Percentiles rank a stretch among this genome's conserved stretches.
phyloP scores from a whole-genome alignment of 2,329 filamentous ascomycete species.

The Rhinocladiella similis region DNA sequence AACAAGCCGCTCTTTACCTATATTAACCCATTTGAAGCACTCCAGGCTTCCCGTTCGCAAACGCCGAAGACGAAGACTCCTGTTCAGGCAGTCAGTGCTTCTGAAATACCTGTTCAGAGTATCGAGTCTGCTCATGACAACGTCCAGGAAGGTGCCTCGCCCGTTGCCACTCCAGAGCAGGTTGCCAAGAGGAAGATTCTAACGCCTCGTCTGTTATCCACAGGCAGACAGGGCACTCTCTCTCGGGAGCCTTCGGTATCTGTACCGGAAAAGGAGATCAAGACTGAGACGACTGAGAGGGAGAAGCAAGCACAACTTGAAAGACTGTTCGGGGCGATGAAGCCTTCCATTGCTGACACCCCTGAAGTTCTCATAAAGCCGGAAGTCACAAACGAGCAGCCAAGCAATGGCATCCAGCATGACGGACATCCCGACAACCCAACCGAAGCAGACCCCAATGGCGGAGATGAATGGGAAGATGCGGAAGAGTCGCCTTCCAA shows the following conservation, averaged over 20 bases:
- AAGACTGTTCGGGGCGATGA: too few relatives aligned
- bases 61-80: conserved; percentile 37
- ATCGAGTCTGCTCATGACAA: conserved; percentile 14
- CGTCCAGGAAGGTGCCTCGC: background rate
- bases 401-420: background rate
- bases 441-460: conserved; percentile 13
- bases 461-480: conserved; percentile 90
- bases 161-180: conserved; percentile 7
- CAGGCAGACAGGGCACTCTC: conserved; percentile 10
- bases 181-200: conserved; percentile 20
- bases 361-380: background rate
- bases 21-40: conserved; percentile 70
- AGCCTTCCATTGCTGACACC: background rate
- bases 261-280: conserved; percentile 8
- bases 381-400: background rate
- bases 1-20: conserved; percentile 63
- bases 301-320: background rate
- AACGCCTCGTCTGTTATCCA: conserved; percentile 16
- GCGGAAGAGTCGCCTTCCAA: conserved; percentile 63
- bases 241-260: conserved; percentile 18
- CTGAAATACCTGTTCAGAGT: conserved; percentile 15
- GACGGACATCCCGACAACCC: background rate
- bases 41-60: conserved; percentile 63
- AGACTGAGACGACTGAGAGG: background rate
- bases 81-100: conserved; percentile 37